Evolutionary conservation across 73 alveolate genomes (phyloP).

Genomic region (Tetrahymena elliotti): DNA sequence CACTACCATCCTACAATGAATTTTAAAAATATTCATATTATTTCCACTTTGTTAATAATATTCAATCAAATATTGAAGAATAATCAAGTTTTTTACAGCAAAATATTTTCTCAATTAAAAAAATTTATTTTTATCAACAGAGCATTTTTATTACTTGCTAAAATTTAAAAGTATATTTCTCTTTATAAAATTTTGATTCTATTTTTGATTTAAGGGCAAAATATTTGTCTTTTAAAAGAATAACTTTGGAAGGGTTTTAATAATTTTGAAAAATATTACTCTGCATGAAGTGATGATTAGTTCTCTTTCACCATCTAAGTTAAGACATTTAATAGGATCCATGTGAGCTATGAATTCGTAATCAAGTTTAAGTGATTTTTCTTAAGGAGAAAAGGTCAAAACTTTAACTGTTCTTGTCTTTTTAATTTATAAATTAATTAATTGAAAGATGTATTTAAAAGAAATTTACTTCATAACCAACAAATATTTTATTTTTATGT

Average conservation of each 20-base stretch:
- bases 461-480: background rate
- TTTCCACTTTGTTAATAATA: too few relatives aligned
- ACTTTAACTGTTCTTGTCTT: background rate
- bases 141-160: too few relatives aligned
- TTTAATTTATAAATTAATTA: background rate
- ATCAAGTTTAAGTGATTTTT: background rate
- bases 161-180: too few relatives aligned
- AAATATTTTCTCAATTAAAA: too few relatives aligned
- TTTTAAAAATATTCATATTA: too few relatives aligned
- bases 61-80: too few relatives aligned
- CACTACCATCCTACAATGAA: background rate
- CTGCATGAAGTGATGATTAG: background rate
- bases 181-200: too few relatives aligned
- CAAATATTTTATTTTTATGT: background rate
- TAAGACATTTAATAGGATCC: background rate
- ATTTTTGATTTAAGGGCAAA: too few relatives aligned
- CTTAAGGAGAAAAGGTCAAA: background rate
- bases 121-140: too few relatives aligned
- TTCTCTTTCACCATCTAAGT: background rate
- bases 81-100: too few relatives aligned
- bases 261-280: background rate
- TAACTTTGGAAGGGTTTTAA: background rate
- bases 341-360: background rate
- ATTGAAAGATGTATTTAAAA: background rate
- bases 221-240: too few relatives aligned